Evolutionary conservation across 768 basidiomycete species (phyloP), one percentile per base, ranked within the genome.

Genomic region (Mycena amicta): DNA sequence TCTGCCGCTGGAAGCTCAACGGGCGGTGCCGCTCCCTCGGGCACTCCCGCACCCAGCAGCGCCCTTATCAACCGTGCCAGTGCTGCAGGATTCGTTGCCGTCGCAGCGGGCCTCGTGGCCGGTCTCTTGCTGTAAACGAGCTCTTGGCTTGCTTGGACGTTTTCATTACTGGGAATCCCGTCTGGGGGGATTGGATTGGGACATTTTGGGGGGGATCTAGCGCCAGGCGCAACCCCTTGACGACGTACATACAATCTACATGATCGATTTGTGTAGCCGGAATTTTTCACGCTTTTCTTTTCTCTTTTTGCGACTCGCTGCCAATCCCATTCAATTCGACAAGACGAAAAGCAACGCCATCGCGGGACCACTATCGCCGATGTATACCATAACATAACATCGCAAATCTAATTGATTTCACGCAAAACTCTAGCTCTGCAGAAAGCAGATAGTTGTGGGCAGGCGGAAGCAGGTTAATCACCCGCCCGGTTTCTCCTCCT

Each of bases 1-100:
- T 26, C 67, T 40, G 52, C 53, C 33, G 50, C 64, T 22, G 50
- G 63, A 31, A 58, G 47, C 26, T n/a, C n/a, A n/a, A 18, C 33
- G 11, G 33, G 55, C 46, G 61, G 12, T 27, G 39, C 62, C 20
- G 23, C 29, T 46, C 8, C 43, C 8, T 13, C 43, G 5, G 43
- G 13, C 5, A 47, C 67, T 20, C 40, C 61, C 15, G 23, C 73
- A 2, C 60, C 62, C 43, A 71, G 61, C 50, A 70, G 68, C 12
- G 71, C 75, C 5, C 47, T 74, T 20, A 67, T 64, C 37, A 56
- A 74, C 33, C 69, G 73, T 40, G 66, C 71, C 62, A 70, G 73
- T 52, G 70, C 72, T 53, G 77, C 74, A 37, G 68, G 71, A 22
- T 50, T 72, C 29, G 52, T 80, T 26, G 70, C 71, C 25, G 46